phyloP scores from a whole-genome alignment of 1,139 yeast genomes.

The Candida neerlandica region DNA sequence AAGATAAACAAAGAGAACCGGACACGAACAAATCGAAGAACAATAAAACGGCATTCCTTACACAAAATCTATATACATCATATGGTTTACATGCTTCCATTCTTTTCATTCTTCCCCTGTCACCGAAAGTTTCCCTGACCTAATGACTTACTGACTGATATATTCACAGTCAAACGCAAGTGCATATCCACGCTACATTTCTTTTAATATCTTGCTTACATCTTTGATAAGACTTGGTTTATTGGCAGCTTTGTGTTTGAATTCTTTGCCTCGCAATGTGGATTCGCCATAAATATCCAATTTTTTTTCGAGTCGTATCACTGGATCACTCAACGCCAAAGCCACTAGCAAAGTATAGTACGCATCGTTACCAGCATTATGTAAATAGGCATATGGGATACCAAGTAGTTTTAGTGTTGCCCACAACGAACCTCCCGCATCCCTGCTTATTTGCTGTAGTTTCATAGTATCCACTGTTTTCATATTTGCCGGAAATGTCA shows the following conservation, averaged over 20 bases:
- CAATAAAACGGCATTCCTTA: background rate
- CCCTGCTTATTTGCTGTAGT: constrained; percentile 47
- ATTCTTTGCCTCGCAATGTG: constrained; percentile 13
- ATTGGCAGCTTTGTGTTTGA: constrained; percentile 7
- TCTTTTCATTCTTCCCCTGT: too few species aligned
- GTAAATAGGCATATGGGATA: constrained; percentile 68
- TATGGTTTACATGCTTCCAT: too few species aligned
- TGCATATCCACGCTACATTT: background rate
- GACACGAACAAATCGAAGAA: background rate
- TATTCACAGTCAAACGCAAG: too few species aligned
- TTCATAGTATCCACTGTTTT: constrained; percentile 55
- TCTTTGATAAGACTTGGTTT: constrained; percentile 6
- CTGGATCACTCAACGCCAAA: constrained; percentile 59
- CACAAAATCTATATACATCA: background rate
- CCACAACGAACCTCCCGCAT: constrained; percentile 51
- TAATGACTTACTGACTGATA: too few species aligned
- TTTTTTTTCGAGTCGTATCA: constrained; percentile 17
- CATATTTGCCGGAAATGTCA: constrained; percentile 31
- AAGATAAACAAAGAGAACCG: background rate
- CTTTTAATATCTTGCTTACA: background rate
- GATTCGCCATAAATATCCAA: constrained; percentile 20
- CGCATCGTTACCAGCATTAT: constrained; percentile 86
- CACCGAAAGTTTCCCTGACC: too few species aligned
- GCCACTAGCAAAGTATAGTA: constrained; percentile 65
- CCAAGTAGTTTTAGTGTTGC: constrained; percentile 53